Percentiles rank a stretch among this genome's conserved stretches.
Evolutionary conservation across 768 basidiomycete species (phyloP).

Genomic region (Suillus tomentosus): DNA sequence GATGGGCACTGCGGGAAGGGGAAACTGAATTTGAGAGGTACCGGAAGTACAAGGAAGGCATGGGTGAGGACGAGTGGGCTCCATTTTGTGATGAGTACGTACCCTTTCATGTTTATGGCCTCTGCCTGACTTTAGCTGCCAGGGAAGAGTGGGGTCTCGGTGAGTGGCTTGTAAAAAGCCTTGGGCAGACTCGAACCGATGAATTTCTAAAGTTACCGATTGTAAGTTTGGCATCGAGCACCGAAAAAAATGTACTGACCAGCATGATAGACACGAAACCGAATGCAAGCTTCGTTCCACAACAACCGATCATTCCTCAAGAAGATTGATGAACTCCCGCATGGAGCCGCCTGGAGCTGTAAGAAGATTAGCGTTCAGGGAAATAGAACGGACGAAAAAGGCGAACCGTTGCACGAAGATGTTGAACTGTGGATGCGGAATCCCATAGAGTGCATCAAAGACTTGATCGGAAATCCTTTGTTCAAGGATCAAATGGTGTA

Average conservation of each 20-base stretch:
- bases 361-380: slow-evolving; percentile 22
- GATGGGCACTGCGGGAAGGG: background rate
- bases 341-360: slow-evolving; percentile 25
- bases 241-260: slow-evolving; percentile 12
- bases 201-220: background rate
- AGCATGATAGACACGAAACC: slow-evolving; percentile 5
- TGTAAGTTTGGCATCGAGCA: background rate
- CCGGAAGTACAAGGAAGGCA: background rate
- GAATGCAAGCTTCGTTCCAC: slow-evolving; percentile 24
- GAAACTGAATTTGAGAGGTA: background rate
- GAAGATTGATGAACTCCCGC: slow-evolving; percentile 23
- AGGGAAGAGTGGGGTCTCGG: slow-evolving; percentile 38
- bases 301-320: slow-evolving; percentile 26
- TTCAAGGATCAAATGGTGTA: too few relatives aligned
- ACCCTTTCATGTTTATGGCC: too few relatives aligned
- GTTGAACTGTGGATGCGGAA: slow-evolving; percentile 27
- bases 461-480: too few relatives aligned
- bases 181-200: slow-evolving; percentile 30
- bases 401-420: slow-evolving; percentile 14
- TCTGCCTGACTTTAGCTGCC: background rate
- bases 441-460: too few relatives aligned
- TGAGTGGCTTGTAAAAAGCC: slow-evolving; percentile 31
- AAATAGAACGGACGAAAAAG: slow-evolving; percentile 18
- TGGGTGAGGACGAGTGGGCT: background rate
- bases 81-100: slow-evolving; percentile 27